Base-by-base conservation (phyloP, 768 basidiomycete genomes). In the Tylopilus plumbeoviolaceoides region DNA sequence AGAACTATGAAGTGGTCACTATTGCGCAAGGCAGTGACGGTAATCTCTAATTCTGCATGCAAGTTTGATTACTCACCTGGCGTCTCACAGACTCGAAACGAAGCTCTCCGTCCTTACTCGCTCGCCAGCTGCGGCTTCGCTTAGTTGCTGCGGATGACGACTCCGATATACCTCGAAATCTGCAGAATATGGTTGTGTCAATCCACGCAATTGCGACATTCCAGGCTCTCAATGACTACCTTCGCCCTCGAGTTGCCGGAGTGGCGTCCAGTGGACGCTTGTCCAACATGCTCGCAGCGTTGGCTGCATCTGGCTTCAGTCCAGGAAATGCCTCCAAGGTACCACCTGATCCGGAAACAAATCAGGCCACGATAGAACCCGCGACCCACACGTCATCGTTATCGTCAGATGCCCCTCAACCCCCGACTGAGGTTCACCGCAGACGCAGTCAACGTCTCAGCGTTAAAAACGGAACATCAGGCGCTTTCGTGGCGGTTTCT, bases 131-230 rank as follows among this genome's bases (percentile, higher is more conserved):
- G 42, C 87, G 94, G 10, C 81, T 98, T 12, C 86, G 91, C 20
- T 74, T 99, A 15, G 79, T 91, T n/a, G 92, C 94, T n/a, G 92
- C 94, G 1, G 86, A 86, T 10, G 92, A 97, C 48, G 91, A 89
- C 31, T 83, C 89, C 0, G 93, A 94, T 59, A 81, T 95, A 20
- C 95, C 97, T 17, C 84, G 87, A 50, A 87, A 81, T 64, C 73
- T 91, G 31, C 88, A 88, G 63, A 94, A 91, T 59, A 90, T 98
- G 63, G 91, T 93, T 36, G 91, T 98, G 20, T 98, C 95, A 7
- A 98, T 98, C 55, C 95, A 98, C 65, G 95, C 95, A 7, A 97
- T 98, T 56, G 95, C 97, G 1, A 98, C 94, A 1, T 93, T 98
- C 80, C 93, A 97, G 67, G 94, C 95, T 1, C 78, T 98, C 28